Percentiles rank a stretch among this genome's conserved stretches.
Conservation (phyloP, 305 asterid species). For the Euphrasia arctica region DNA sequence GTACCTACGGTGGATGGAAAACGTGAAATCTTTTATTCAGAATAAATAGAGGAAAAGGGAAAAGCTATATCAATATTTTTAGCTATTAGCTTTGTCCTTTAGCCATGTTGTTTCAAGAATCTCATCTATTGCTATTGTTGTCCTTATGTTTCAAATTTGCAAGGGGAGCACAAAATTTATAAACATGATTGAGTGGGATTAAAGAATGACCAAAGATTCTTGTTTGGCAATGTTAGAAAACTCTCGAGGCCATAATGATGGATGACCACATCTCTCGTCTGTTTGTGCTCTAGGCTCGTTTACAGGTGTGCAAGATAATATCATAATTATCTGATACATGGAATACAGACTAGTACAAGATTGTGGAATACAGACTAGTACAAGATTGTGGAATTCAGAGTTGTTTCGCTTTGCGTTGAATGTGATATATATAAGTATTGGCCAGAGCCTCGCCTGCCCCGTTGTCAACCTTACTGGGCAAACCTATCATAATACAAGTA, state of each 20-base stretch:
- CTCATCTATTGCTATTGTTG: conserved; percentile 3
- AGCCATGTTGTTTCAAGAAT: conserved; percentile 6
- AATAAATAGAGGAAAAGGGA: conserved; percentile 35
- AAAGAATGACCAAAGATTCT: conserved; percentile 21
- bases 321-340: too few species aligned
- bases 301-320: too few species aligned
- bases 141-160: conserved; percentile 19
- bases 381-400: not conserved
- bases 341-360: not conserved
- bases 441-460: too few species aligned
- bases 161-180: not conserved
- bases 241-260: too few species aligned
- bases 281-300: too few species aligned
- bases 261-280: too few species aligned
- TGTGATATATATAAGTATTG: too few species aligned
- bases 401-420: too few species aligned
- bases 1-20: conserved; percentile 75
- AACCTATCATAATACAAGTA: too few species aligned
- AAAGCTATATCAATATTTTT: not conserved
- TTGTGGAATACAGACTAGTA: not conserved
- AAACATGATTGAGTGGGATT: not conserved
- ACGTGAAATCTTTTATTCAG: conserved; percentile 46
- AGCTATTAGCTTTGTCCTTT: conserved; percentile 6
- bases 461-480: too few species aligned
- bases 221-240: conserved; percentile 8